These are phyloP conservation scores for Fomitopsis betulina DNA, from an alignment of 1,284 basidiomycete species.

Conservation along the genomic window DNA sequence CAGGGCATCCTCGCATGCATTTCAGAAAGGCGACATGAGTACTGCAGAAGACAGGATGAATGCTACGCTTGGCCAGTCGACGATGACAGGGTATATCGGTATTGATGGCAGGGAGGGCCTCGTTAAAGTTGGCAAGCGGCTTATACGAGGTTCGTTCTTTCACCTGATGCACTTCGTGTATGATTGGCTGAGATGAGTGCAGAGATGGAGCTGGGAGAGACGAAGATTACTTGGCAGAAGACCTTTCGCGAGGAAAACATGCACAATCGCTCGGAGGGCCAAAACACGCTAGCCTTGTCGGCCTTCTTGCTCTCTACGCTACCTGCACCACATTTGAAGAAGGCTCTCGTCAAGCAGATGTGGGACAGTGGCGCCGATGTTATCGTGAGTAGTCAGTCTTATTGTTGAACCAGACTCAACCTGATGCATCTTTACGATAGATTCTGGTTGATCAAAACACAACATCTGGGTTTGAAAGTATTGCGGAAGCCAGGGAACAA, in stretches of 20 bases:
- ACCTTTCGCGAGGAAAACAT: slow-evolving; percentile 45
- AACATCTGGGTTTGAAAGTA: slow-evolving; percentile 71
- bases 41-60: slow-evolving; percentile 15
- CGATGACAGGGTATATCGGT: slow-evolving; percentile 54
- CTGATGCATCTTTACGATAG: slow-evolving; percentile 34
- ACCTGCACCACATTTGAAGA: slow-evolving; percentile 56
- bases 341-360: slow-evolving; percentile 74
- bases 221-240: slow-evolving; percentile 52
- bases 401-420: slow-evolving; percentile 3
- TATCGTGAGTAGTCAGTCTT: slow-evolving; percentile 44
- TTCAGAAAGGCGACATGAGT: slow-evolving; percentile 37
- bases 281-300: slow-evolving; percentile 70
- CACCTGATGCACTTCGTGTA: background rate
- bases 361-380: slow-evolving; percentile 87
- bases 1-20: slow-evolving; percentile 62
- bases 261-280: slow-evolving; percentile 33
- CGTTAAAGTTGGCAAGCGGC: slow-evolving; percentile 56
- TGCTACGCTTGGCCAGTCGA: slow-evolving; percentile 41
- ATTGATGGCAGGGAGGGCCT: slow-evolving; percentile 73
- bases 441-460: slow-evolving; percentile 87
- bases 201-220: slow-evolving; percentile 45
- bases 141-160: slow-evolving; percentile 45
- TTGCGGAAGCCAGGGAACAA: slow-evolving; percentile 81
- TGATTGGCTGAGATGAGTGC: background rate
- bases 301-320: slow-evolving; percentile 83